Conservation (phyloP, 1,284 basidiomycete species). For the Tilletia horrida region DNA sequence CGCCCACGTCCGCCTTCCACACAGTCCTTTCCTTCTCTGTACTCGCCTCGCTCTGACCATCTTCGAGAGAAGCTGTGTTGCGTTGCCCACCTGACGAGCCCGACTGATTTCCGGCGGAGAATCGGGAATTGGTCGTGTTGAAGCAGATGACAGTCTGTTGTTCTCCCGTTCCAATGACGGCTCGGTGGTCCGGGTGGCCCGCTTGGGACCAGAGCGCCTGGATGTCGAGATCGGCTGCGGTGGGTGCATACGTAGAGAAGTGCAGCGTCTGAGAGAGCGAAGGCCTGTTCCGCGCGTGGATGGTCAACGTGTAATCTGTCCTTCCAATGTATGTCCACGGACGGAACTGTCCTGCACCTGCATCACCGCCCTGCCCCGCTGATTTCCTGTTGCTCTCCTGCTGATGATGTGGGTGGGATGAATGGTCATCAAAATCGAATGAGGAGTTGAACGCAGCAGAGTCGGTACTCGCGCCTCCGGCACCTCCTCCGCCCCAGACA, state of each 20-base stretch:
- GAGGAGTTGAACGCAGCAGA: conserved; percentile 5
- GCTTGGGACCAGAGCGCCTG: conserved; percentile 39
- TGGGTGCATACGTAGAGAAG: conserved; percentile 50
- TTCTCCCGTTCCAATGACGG: conserved; percentile 47
- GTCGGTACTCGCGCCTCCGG: neutral
- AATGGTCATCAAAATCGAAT: neutral
- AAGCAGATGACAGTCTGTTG: conserved; percentile 48
- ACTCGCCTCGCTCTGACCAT: neutral
- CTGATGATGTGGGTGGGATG: neutral
- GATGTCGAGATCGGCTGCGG: conserved; percentile 48
- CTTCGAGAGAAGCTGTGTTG: neutral
- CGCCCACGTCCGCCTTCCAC: conserved; percentile 36
- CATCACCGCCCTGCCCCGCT: no score
- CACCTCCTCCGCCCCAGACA: conserved; percentile 61
- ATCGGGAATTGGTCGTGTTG: conserved; percentile 23
- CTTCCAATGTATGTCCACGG: conserved; percentile 39
- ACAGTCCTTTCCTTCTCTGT: conserved; percentile 25
- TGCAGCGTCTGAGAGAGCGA: conserved; percentile 45
- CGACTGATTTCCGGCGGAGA: neutral
- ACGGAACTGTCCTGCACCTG: neutral
- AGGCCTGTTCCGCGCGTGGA: conserved; percentile 44
- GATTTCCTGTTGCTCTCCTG: no score
- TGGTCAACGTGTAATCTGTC: conserved; percentile 53
- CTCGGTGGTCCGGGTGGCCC: conserved; percentile 36
- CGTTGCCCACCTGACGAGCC: neutral